Base-by-base conservation (phyloP, 1,139 yeast species). In the Pneumocystis oryctolagi region DNA sequence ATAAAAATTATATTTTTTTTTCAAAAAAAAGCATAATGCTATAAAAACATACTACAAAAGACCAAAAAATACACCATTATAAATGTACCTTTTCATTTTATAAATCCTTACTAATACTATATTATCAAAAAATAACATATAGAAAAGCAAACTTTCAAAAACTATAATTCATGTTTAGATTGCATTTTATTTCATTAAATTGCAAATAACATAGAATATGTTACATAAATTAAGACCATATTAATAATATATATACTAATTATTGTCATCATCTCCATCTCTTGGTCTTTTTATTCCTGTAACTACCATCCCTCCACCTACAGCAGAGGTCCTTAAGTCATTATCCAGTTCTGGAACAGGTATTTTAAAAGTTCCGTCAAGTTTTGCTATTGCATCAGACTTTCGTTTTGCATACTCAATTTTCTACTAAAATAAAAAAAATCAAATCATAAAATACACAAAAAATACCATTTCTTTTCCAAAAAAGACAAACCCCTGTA, bases 401-500 rank as follows among this genome's bases (percentile, higher is more conserved):
- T 72, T 71, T 39, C 70, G 34, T 53, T 68, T 72, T 5, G 89
- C 79, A 70, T 74, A 82, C 57, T 76, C 77, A 8, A 86, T 74
- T 25, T 47, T 63, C 68, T 66, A 42, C 32, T 14, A 5, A 47
- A 16, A 28, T 18, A 58, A 34, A 35, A 34, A 34, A 32, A 55
- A 28, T 14, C 18, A 16, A 12, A 6, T 8, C 9, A 14, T 18
- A 28, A 14, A 32, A n/a, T n/a, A 8, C 35, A 30, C 18, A 25
- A n/a, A 18, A n/a, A 59, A 62, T 60, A 69, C 72, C 69, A 88
- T 68, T 6, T 74, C 74, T 69, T 85, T 86, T 5, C 82, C 87
- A 68, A 87, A 82, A 40, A 88, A 75, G 9, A 65, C 66, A 60
- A 76, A 76, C 1, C 79, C 79, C 64, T 84, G 81, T 6, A 84